Evolutionary conservation across 106 monocot genomes (phyloP), one percentile per base, ranked within the genome.

Genomic region (Allium cepa): DNA sequence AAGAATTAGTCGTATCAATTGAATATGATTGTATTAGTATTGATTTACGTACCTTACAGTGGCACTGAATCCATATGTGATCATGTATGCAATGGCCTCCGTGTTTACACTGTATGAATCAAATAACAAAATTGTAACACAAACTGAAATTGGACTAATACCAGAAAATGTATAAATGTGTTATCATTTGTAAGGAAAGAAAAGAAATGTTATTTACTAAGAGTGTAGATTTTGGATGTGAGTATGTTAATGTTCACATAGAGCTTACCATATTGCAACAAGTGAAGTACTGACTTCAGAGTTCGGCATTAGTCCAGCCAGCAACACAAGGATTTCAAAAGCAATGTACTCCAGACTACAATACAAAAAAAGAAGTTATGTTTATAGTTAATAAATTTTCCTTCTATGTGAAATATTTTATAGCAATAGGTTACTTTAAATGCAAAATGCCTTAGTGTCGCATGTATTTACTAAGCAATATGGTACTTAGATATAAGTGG

Each of bases 291-390:
- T 85, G 26, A 56, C 63, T 50, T 83, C 78, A 8, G 94, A 82
- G 56, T 88, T 76, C 17, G 87, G 87, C 77, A 91, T 74, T 64
- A 94, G 45, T 63, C 87, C 94, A 45, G 94, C 94, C 28, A 88
- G 57, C 49, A 94, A 67, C n/a, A 94, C 87, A 16, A 90, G 72
- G 63, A 94, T 62, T 69, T 87, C 94, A 55, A 94, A 94, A 53
- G 90, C 90, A 73, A 87, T 90, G 68, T 79, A 88, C 66, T 94
- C 94, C 72, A 94, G 80, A 57, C 94, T 94, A 52, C 7, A 8
- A 4, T 27, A 52, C 50, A 10, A 67, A 67, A 27, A 67, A 26
- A 26, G 0, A 59, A 0, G 7, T 59, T 17, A 22, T 8, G 8
- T 18, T 18, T 59, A 22, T 10, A 59, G 59, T 10, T 59, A 17